Base-by-base conservation (phyloP, 2,329 filamentous ascomycete genomes). In the Clonostachys sp. region DNA sequence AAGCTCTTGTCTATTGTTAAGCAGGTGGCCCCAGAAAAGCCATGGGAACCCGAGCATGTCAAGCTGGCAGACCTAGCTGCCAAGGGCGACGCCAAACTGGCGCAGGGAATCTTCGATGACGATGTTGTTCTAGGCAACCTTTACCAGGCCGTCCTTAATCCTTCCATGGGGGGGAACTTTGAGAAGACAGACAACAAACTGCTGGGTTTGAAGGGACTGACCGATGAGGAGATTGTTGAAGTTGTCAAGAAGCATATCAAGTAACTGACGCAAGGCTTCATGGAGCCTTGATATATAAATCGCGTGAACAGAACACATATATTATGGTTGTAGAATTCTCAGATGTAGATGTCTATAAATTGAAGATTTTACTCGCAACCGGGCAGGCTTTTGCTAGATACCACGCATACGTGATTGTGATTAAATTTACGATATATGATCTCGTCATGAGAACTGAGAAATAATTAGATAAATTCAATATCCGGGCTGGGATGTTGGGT, bases 1-100 rank as follows among this genome's bases (percentile, higher is more conserved):
- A 60, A 65, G 49, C 49, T 78, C 1, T 50, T 78, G 2, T 67
- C 60, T 1, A 59, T 70, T 1, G 67, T 77, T 2, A 76, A 84
- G 62, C 66, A 74, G 47, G 61, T 65, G 2, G 74, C 72, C 3
- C 73, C 72, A 0, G 56, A 61, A 18, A 73, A 75, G 55, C 42
- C 54, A 3, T 84, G 73, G 71, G 64, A 67, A 1, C 65, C 81
- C 0, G 64, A 64, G n/a, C 56, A 61, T 6, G 55, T 52, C 5
- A 59, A 56, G n/a, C 48, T 65, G 12, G 60, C 61, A 6, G 62
- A 63, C 17, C 14, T 59, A 2, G 52, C 45, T 16, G 56, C 54
- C 9, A 53, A 46, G 42, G 61, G 60, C 1, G 60, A 61, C 44
- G 58, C 59, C 48, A 56, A 58, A 12, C 45, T 68, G 6, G 59